Percentiles rank a stretch among this genome's conserved stretches.
Conservation (phyloP, 108 stramenopile species). For the Phaeodactylum tricornutum region DNA sequence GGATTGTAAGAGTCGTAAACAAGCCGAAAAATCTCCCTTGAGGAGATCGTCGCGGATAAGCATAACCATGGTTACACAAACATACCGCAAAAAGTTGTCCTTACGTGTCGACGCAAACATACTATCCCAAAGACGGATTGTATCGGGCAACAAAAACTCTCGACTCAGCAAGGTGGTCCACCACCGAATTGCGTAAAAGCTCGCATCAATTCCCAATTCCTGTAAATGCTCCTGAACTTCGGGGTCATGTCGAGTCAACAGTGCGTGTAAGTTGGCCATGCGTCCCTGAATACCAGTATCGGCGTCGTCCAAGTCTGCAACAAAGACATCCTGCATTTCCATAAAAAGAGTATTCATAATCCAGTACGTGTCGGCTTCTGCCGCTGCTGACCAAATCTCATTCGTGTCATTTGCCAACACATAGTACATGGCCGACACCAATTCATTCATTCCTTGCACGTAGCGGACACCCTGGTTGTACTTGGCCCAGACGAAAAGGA, state of each 20-base stretch:
- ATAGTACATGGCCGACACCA: conserved; percentile 87
- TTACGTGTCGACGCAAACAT: conserved; percentile 91
- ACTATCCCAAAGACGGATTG: conserved; percentile 94
- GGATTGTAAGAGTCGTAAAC: conserved; percentile 58
- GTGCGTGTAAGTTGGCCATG: conserved; percentile 64
- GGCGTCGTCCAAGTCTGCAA: conserved; percentile 72
- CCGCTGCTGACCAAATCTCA: conserved; percentile 58
- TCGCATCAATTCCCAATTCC: conserved; percentile 69
- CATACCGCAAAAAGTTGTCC: conserved; percentile 85
- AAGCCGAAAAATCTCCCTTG: conserved; percentile 60
- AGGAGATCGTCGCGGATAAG: conserved; percentile 74
- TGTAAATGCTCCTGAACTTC: conserved; percentile 77
- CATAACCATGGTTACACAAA: conserved; percentile 88
- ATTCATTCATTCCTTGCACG: conserved; percentile 98
- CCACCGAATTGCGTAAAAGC: conserved; percentile 91
- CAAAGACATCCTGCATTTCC: conserved; percentile 85
- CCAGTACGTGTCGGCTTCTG: conserved; percentile 92
- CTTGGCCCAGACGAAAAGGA: conserved; percentile 91
- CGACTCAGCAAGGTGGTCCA: conserved; percentile 92
- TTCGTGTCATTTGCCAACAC: conserved; percentile 80
- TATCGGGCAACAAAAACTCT: conserved; percentile 92
- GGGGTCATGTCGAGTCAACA: conserved; percentile 80
- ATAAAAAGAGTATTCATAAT: conserved; percentile 83
- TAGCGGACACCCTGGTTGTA: conserved; percentile 89
- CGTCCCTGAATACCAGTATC: conserved; percentile 83